A percentile compares a stretch with the other conserved stretches of the same genome.
These are phyloP conservation scores for Phialophora verrucosa DNA, from an alignment of 2,329 filamentous ascomycete genomes.

Conservation along the genomic window DNA sequence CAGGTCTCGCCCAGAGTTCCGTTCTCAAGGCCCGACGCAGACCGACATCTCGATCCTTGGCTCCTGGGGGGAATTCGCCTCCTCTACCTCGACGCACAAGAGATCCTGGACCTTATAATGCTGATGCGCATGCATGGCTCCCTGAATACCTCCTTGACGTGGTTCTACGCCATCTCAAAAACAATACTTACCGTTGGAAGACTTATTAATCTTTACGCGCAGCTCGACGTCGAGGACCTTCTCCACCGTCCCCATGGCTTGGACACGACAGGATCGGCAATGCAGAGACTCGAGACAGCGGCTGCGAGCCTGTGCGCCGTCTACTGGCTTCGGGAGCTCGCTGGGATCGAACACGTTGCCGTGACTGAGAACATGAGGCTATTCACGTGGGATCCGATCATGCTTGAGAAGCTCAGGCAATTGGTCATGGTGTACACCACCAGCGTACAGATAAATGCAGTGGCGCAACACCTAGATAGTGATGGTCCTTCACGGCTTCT, in stretches of 20 bases:
- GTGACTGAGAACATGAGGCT: slow-evolving; percentile 7
- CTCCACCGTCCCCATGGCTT: background rate
- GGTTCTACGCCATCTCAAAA: slow-evolving; percentile 14
- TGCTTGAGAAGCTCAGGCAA: slow-evolving; percentile 1
- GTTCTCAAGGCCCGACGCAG: slow-evolving; percentile 2
- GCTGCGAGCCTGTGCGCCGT: slow-evolving; percentile 8
- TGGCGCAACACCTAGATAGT: background rate
- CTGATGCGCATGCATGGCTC: background rate
- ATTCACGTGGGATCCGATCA: slow-evolving; percentile 10
- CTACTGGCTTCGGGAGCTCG: slow-evolving; percentile 16
- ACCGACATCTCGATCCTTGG: slow-evolving; percentile 5
- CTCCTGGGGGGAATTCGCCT: slow-evolving; percentile 11
- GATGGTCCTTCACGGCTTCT: background rate
- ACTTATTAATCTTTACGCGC: slow-evolving; percentile 9
- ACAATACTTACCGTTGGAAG: slow-evolving; percentile 13
- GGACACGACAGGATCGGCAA: no score
- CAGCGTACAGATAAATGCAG: background rate
- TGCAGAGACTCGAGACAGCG: slow-evolving; percentile 11
- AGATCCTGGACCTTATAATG: background rate
- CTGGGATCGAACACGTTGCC: slow-evolving; percentile 9
- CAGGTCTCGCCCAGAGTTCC: background rate
- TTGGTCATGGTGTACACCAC: background rate
- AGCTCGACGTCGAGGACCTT: background rate
- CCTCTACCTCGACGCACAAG: slow-evolving; percentile 6
- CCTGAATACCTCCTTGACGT: background rate